Evolutionary conservation across 371 early-diverging fungal genomes (phyloP), one percentile per base, ranked within the genome.

Genomic region (Rhizopus arrhizus): DNA sequence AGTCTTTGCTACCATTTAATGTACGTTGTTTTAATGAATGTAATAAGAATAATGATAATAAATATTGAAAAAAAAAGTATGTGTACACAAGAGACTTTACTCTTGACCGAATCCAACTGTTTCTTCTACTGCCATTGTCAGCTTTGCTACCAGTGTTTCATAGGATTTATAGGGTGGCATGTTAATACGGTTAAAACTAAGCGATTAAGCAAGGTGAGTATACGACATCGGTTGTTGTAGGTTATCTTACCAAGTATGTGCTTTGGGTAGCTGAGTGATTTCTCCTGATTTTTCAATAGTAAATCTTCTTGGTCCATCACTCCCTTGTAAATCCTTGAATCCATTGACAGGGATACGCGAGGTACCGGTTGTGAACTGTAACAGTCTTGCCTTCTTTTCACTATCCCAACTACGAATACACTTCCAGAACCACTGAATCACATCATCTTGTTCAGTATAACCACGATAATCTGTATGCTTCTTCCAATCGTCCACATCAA

Each of bases 401-500:
- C 87, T 83, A 59, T 95, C 96, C 89, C 91, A 95, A 16, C 84
- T 78, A 35, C 87, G 76, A 4, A 99, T 90, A 70, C 89, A 92
- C 82, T 92, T 89, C 99, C 99, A 99, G 87, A 98, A 99, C 95
- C 95, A 95, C 67, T 92, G 91, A 56, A 99, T 86, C 10, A 94
- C 94, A 71, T 94, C 93, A 72, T 97, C 97, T 55, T 91, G 89
- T 71, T 94, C 94, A 1, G 94, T 93, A 83, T 96, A 99, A 32
- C 97, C 97, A 47, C 96, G 82, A 71, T 99, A 99, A 68, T 96
- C 97, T 13, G 99, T 96, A 71, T 99, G 95, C 72, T 96, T 98
- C 84, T 95, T 95, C 99, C 99, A 98, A 74, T 99, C 99, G 63
- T 97, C 98, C 13, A 98, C 88, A 78, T 99, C 98, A 56, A 99